Percentiles rank a stretch among this genome's conserved stretches.
Evolutionary conservation across 331 rosid species (phyloP).

Genomic region (Cydonia oblonga): DNA sequence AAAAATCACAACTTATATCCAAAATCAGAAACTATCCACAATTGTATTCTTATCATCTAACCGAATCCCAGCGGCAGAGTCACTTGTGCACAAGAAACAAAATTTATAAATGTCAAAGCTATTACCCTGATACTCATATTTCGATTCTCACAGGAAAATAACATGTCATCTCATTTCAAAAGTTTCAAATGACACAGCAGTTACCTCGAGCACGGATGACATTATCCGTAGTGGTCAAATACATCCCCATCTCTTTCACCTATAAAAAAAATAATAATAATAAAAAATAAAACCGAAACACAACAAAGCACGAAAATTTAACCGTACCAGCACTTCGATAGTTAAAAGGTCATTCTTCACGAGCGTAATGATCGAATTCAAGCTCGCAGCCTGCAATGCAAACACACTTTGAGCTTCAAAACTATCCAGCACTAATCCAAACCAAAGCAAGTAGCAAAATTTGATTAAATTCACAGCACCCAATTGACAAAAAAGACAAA

Average conservation of each 20-base stretch:
- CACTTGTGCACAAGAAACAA: background rate
- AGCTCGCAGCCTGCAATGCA: slow-evolving; percentile 49
- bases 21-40: background rate
- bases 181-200: background rate
- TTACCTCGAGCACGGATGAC: slow-evolving; percentile 74
- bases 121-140: background rate
- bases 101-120: background rate
- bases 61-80: background rate
- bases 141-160: background rate
- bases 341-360: slow-evolving; percentile 48
- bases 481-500: background rate
- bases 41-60: background rate
- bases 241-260: slow-evolving; percentile 79
- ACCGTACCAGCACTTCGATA: slow-evolving; percentile 49
- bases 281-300: background rate
- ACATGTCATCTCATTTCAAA: background rate
- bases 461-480: background rate
- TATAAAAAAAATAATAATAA: slow-evolving; percentile 13
- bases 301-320: background rate
- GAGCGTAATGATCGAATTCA: slow-evolving; percentile 45
- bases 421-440: background rate
- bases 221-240: slow-evolving; percentile 64
- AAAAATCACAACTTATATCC: background rate
- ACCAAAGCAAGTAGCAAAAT: background rate
- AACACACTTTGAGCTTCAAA: slow-evolving; percentile 4